Conservation (phyloP, 371 early-diverging fungal species). For the Mortierella sp. region DNA sequence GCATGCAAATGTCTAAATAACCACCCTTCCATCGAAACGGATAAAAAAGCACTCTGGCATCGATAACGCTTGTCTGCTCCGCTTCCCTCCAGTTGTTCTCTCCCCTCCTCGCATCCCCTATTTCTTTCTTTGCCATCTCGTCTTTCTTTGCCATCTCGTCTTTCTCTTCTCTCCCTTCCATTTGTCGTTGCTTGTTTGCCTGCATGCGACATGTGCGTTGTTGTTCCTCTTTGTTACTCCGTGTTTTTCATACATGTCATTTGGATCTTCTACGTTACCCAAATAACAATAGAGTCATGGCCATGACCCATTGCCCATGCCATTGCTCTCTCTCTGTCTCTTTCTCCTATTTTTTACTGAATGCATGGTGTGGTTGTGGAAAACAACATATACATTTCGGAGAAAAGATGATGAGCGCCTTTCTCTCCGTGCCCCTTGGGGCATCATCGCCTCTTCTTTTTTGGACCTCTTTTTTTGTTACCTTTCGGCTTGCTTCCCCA, state of each 20-base stretch:
- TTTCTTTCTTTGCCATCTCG: not conserved
- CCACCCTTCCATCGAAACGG: conserved; percentile 14
- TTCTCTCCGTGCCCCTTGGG: not conserved
- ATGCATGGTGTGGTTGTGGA: conserved; percentile 7
- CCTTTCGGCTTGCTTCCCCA: not conserved
- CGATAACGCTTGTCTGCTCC: not conserved
- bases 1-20: not conserved
- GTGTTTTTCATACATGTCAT: not conserved
- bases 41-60: not conserved
- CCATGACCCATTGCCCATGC: too few relatives aligned
- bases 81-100: not conserved
- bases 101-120: not conserved
- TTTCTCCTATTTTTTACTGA: not conserved
- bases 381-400: not conserved
- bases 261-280: not conserved
- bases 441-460: not conserved
- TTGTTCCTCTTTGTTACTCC: not conserved
- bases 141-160: too few relatives aligned
- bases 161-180: not conserved
- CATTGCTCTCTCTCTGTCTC: not conserved
- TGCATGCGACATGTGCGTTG: not conserved
- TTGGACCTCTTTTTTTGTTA: not conserved
- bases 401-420: conserved; percentile 5
- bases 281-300: not conserved
- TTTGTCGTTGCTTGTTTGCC: not conserved